These are phyloP conservation scores for Paraphaeosphaeria sporulosa DNA, from an alignment of 2,329 filamentous ascomycete genomes.

Conservation along the genomic window DNA sequence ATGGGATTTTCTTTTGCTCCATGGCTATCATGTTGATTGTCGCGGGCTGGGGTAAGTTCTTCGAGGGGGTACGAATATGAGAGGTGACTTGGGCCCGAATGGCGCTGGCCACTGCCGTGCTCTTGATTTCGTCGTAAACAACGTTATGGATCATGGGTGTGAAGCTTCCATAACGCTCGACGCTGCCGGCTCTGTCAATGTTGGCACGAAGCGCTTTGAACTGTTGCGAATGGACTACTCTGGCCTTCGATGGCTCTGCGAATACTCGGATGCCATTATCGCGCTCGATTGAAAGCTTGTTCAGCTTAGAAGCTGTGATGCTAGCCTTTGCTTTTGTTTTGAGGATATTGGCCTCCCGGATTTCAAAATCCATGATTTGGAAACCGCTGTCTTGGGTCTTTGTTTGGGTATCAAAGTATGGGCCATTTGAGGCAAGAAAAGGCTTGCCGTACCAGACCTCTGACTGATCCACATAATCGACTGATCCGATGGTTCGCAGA, in stretches of 20 bases:
- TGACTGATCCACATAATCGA: slow-evolving; percentile 8
- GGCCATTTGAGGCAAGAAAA: neutral
- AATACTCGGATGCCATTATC: neutral
- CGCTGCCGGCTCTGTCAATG: neutral
- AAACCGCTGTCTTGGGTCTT: slow-evolving; percentile 20
- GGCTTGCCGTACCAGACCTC: slow-evolving; percentile 15
- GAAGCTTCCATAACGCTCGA: neutral
- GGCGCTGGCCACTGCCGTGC: neutral
- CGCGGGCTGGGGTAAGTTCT: neutral
- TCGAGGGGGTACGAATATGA: neutral
- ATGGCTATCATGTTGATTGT: neutral
- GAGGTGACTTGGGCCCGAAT: neutral
- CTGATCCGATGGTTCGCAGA: slow-evolving; percentile 19
- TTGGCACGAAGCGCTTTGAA: neutral
- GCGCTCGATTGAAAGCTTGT: neutral
- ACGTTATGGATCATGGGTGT: slow-evolving; percentile 2
- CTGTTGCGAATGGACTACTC: slow-evolving; percentile 6
- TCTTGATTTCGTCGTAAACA: neutral
- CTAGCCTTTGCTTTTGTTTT: slow-evolving; percentile 26
- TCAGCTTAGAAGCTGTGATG: slow-evolving; percentile 18
- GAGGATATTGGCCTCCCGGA: slow-evolving; percentile 14
- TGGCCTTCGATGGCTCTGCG: neutral
- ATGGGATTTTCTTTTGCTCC: neutral
- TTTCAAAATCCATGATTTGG: slow-evolving; percentile 19
- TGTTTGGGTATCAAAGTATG: neutral